phyloP scores from a whole-genome alignment of 257 asterid species.

The Nicotiana sylvestris region DNA sequence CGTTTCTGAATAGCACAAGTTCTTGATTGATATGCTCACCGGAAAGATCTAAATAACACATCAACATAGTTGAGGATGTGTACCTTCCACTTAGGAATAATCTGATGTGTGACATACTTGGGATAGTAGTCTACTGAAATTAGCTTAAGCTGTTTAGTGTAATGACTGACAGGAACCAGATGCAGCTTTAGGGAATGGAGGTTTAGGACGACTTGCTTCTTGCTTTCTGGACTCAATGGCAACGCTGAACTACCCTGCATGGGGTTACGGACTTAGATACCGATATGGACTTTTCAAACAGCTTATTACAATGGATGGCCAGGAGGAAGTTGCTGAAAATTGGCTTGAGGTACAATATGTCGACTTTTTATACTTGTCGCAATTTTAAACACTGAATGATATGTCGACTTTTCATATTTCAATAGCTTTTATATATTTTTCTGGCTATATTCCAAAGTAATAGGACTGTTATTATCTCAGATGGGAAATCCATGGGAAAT shows the following conservation, averaged over 20 bases:
- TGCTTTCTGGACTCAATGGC: constrained; percentile 89
- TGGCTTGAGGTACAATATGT: constrained; percentile 73
- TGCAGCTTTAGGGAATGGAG: constrained; percentile 95
- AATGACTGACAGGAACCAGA: constrained; percentile 59
- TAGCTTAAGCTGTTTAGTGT: neutral
- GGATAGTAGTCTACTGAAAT: neutral
- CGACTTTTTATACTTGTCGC: neutral
- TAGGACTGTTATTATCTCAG: constrained; percentile 22
- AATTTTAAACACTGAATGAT: neutral
- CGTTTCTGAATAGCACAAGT: neutral
- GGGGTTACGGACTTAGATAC: constrained; percentile 93
- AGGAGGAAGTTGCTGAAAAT: constrained; percentile 88
- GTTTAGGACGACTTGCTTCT: constrained; percentile 86
- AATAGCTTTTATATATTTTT: neutral
- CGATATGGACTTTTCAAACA: constrained; percentile 79
- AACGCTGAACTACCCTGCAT: constrained; percentile 78
- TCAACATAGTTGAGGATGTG: neutral
- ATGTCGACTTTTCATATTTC: neutral
- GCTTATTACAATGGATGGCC: constrained; percentile 68
- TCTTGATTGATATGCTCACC: neutral
- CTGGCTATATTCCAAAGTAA: neutral
- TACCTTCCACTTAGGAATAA: neutral
- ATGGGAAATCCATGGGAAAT: constrained; percentile 90
- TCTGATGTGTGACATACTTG: neutral
- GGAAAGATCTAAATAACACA: neutral